A percentile compares a stretch with the other conserved stretches of the same genome.
Conservation (phyloP, 805 yeast genomes). For the Clavispora phyllophila region DNA sequence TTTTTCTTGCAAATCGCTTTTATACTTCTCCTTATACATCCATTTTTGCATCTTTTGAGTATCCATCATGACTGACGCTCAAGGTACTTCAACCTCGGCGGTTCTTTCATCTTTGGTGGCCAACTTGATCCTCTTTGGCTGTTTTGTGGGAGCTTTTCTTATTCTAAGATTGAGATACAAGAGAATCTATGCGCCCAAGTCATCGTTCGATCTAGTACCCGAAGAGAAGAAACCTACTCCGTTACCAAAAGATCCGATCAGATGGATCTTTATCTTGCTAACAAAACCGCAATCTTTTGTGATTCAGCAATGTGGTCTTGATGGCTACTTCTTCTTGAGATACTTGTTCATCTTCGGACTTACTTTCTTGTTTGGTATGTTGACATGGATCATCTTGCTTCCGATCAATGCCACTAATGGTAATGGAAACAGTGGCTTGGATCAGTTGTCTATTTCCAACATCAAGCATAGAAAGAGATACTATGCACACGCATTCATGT, state of each 20-base stretch:
- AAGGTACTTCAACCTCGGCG: slow-evolving; percentile 45
- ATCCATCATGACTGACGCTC: slow-evolving; percentile 1
- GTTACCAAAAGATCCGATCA: slow-evolving; percentile 59
- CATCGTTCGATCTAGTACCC: slow-evolving; percentile 53
- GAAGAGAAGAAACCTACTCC: slow-evolving; percentile 65
- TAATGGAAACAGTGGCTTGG: slow-evolving; percentile 58
- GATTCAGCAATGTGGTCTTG: slow-evolving; percentile 86
- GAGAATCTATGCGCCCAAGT: slow-evolving; percentile 81
- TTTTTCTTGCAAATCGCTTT: too few relatives aligned
- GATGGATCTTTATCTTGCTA: slow-evolving; percentile 65
- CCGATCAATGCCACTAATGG: slow-evolving; percentile 79
- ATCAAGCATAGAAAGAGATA: slow-evolving; percentile 56
- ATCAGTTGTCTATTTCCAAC: slow-evolving; percentile 74
- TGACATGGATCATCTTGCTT: slow-evolving; percentile 64
- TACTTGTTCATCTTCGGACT: slow-evolving; percentile 57
- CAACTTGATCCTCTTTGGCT: slow-evolving; percentile 62
- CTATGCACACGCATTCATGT: slow-evolving; percentile 79
- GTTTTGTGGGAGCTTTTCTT: slow-evolving; percentile 58
- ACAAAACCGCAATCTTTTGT: slow-evolving; percentile 68
- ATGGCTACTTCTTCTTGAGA: slow-evolving; percentile 86
- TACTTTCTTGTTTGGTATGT: slow-evolving; percentile 40
- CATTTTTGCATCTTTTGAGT: too few relatives aligned
- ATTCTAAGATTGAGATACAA: slow-evolving; percentile 60
- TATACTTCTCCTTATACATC: too few relatives aligned
- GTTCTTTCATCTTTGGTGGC: slow-evolving; percentile 67